Base-by-base conservation (phyloP, 2,329 filamentous ascomycete genomes). In the Aureobasidium sp. region DNA sequence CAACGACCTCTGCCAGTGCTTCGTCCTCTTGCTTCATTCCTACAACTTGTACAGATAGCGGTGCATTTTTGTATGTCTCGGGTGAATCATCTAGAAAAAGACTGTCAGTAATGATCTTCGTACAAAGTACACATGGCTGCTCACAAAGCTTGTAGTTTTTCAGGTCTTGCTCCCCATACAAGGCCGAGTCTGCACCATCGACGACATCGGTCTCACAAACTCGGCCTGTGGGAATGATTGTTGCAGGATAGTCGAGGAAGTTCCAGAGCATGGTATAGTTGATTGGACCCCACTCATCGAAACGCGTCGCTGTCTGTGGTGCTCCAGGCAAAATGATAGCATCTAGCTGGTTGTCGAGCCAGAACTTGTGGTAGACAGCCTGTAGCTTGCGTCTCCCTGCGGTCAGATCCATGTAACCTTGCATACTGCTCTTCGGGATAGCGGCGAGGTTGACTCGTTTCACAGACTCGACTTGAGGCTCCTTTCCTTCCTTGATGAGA, bases 21-120 rank as follows among this genome's bases (percentile, higher is more conserved):
- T 84, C 82, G 64, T 85, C 83, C 50, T 82, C 77, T 62, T 79
- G 78, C 51, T 78, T 73, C 62, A 81, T 72, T 0, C 79, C 82
- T 7, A 85, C 79, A 26, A 85, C 68, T 67, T 85, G 82, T 62
- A 85, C 67, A 13, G 75, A 75, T 4, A 85, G 75, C 0, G 82
- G 82, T 1, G 78, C 77, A 63, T 78, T 79, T 17, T 71, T 67
- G 64, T 80, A 83, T 41, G 72, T 76, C 52, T 78, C 76, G 1
- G 80, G 74, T 20, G 75, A 74, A 67, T 79, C 74, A 46, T 55
- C 59, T 52, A 9, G 27, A 26, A 12, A 26, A 34, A 5, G 32
- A 29, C 26, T 17, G 32, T 60, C 13, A 60, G 55, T 23, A 2
- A 4, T 15, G 15, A 1, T 3, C 27, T 5, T 17, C 2, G 13